Evolutionary conservation across 1,139 yeast genomes (phyloP).

Genomic region (Blastobotrys proliferans): DNA sequence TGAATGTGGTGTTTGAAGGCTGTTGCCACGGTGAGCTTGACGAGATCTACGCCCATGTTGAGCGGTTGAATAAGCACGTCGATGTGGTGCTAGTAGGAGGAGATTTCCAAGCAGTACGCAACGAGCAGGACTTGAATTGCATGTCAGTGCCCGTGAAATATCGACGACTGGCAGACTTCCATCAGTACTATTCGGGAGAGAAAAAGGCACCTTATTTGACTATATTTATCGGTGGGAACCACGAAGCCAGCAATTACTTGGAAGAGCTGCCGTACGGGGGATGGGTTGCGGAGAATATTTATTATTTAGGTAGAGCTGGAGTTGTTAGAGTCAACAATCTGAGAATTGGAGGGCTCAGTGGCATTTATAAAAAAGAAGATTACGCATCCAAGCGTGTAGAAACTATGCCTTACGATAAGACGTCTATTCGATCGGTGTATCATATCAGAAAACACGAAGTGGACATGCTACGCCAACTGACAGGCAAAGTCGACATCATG

Average conservation of each 20-base stretch:
- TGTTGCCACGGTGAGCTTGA: conserved; percentile 88
- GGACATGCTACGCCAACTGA: conserved; percentile 47
- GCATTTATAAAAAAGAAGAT: conserved; percentile 61
- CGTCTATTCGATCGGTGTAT: conserved; percentile 56
- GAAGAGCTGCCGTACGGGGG: conserved; percentile 82
- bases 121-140: conserved; percentile 57
- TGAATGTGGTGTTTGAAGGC: conserved; percentile 71
- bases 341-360: conserved; percentile 77
- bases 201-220: conserved; percentile 71
- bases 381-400: conserved; percentile 42
- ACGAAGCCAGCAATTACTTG: conserved; percentile 79
- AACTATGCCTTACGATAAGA: conserved; percentile 46
- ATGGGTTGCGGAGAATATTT: conserved; percentile 91
- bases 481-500: conserved; percentile 45
- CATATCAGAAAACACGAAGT: conserved; percentile 69
- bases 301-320: conserved; percentile 77
- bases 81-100: conserved; percentile 84
- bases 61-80: conserved; percentile 24
- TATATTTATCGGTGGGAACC: conserved; percentile 90
- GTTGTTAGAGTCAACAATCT: conserved; percentile 70
- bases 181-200: conserved; percentile 60
- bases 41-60: conserved; percentile 48
- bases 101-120: conserved; percentile 74
- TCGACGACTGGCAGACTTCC: conserved; percentile 68
- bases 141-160: conserved; percentile 57